A percentile compares a stretch with the other conserved stretches of the same genome.
These are phyloP conservation scores for Populus ilicifolia DNA, from an alignment of 345 rosid genomes.

Conservation along the genomic window DNA sequence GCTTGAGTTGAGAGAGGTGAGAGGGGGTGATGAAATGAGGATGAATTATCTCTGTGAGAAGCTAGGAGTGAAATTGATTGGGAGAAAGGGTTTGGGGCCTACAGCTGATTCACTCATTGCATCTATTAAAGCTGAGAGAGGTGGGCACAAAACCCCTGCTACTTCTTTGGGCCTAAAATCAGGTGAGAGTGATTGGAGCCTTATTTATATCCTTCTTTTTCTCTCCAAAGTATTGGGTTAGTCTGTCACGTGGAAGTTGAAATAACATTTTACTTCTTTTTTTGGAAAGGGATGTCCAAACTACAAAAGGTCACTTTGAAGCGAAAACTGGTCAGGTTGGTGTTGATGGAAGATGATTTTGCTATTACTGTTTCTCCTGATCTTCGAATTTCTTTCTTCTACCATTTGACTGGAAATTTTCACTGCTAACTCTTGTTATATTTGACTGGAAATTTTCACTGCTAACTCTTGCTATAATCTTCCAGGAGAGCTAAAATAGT, in stretches of 20 bases:
- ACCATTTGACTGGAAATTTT: neutral
- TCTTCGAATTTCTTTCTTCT: neutral
- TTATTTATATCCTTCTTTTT: neutral
- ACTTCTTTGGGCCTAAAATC: conserved; percentile 46
- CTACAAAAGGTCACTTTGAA: conserved; percentile 57
- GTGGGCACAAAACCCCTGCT: conserved; percentile 55
- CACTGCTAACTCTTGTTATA: neutral
- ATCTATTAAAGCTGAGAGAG: conserved; percentile 88
- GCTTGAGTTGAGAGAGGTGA: conserved; percentile 88
- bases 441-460: neutral
- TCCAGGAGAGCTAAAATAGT: conserved; percentile 64
- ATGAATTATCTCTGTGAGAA: conserved; percentile 71
- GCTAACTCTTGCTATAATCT: conserved; percentile 6
- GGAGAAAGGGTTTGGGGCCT: conserved; percentile 89
- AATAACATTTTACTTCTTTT: conserved; percentile 13
- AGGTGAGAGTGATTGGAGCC: conserved; percentile 31
- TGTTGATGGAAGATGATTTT: neutral
- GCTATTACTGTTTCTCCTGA: neutral
- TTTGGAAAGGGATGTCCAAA: conserved; percentile 48
- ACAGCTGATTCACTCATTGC: conserved; percentile 80
- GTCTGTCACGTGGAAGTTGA: neutral
- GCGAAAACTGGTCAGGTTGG: conserved; percentile 71
- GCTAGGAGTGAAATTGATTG: conserved; percentile 81
- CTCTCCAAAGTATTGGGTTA: neutral
- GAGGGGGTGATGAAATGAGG: conserved; percentile 96